Evolutionary conservation across 2,329 filamentous ascomycete genomes (phyloP).

Genomic region (Verticillium isaacii): DNA sequence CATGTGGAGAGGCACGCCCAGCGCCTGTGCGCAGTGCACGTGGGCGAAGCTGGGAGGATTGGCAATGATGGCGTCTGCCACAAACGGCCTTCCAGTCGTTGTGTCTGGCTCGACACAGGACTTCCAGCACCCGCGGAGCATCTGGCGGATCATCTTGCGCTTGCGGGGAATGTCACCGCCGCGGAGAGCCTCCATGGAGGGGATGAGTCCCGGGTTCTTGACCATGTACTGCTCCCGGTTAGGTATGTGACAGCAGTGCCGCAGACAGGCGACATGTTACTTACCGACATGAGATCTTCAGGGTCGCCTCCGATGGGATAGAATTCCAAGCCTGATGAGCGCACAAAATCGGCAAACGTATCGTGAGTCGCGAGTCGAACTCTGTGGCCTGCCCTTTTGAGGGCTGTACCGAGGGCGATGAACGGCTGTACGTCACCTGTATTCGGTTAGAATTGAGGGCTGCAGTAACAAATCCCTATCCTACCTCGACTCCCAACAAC

Average conservation of each 20-base stretch:
- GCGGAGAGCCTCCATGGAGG: slow-evolving; percentile 18
- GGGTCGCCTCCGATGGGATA: slow-evolving; percentile 50
- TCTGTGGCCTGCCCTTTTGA: slow-evolving; percentile 35
- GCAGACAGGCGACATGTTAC: too few species aligned
- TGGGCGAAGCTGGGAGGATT: slow-evolving; percentile 45
- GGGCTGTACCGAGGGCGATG: slow-evolving; percentile 36
- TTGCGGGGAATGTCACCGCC: slow-evolving; percentile 21
- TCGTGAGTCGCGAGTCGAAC: slow-evolving; percentile 42
- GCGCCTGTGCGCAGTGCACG: slow-evolving; percentile 38
- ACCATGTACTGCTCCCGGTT: slow-evolving; percentile 17
- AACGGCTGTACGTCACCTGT: slow-evolving; percentile 46
- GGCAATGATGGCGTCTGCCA: slow-evolving; percentile 45
- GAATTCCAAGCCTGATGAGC: slow-evolving; percentile 43
- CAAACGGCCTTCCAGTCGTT: slow-evolving; percentile 27
- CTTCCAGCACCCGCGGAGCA: slow-evolving; percentile 23
- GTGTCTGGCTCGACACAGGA: slow-evolving; percentile 22
- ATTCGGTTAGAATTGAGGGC: neutral
- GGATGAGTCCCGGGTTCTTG: slow-evolving; percentile 23
- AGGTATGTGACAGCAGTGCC: too few species aligned
- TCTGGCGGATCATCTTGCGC: slow-evolving; percentile 20
- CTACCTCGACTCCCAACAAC: slow-evolving; percentile 13
- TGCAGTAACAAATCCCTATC: neutral
- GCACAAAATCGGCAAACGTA: slow-evolving; percentile 45
- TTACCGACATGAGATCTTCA: slow-evolving; percentile 26
- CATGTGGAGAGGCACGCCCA: slow-evolving; percentile 38